These are phyloP conservation scores for Massarina eburnea DNA, from an alignment of 2,329 filamentous ascomycete genomes.

Conservation along the genomic window DNA sequence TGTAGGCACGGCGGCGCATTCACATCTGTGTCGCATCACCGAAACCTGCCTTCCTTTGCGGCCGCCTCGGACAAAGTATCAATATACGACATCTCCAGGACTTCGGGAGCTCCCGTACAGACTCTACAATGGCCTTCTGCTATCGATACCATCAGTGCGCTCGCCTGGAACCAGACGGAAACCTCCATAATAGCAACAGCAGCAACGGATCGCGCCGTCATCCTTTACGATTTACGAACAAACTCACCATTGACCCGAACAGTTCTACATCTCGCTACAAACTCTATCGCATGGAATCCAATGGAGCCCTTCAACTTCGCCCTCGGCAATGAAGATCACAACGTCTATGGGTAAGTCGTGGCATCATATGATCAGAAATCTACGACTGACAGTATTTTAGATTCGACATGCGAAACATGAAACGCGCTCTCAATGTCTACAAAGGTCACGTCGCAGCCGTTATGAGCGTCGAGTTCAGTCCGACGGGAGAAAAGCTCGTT, in stretches of 20 bases:
- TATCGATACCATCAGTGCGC: conserved; percentile 80
- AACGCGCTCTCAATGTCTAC: conserved; percentile 82
- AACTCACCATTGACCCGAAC: conserved; percentile 79
- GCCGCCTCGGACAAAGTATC: conserved; percentile 76
- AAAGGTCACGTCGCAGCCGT: conserved; percentile 90
- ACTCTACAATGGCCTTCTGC: conserved; percentile 84
- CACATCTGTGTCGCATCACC: conserved; percentile 80
- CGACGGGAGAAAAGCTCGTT: conserved; percentile 91
- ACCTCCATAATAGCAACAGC: conserved; percentile 86
- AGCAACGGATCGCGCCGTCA: conserved; percentile 80
- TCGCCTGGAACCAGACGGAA: conserved; percentile 92
- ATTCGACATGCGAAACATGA: conserved; percentile 92
- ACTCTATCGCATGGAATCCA: conserved; percentile 91
- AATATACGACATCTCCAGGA: conserved; percentile 83
- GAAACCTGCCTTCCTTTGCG: conserved; percentile 76
- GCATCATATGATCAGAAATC: not conserved
- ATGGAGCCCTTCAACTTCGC: conserved; percentile 97
- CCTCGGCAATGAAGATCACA: conserved; percentile 91
- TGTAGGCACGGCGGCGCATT: conserved; percentile 84
- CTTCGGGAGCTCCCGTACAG: conserved; percentile 75
- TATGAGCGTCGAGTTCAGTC: conserved; percentile 95
- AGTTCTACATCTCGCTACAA: conserved; percentile 84
- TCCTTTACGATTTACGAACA: conserved; percentile 91
- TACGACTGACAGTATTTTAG: conserved; percentile 46
- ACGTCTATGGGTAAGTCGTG: conserved; percentile 60